phyloP scores from a whole-genome alignment of 805 yeast genomes.

The Monosporozyma siamensis region DNA sequence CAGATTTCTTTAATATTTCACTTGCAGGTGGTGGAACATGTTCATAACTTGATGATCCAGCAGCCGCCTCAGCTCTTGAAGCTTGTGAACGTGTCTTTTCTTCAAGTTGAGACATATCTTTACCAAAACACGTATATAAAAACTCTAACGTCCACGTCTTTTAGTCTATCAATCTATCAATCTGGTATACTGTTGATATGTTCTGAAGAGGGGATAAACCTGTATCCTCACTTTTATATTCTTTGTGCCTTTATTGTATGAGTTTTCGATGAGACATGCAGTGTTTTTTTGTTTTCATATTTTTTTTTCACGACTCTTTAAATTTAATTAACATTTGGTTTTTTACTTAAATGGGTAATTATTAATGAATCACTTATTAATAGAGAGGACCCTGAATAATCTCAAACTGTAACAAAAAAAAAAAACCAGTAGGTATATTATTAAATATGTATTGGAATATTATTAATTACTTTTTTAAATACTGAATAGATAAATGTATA shows the following conservation, averaged over 20 bases:
- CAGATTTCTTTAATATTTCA: conserved; percentile 9
- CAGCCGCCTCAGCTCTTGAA: background rate
- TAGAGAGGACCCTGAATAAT: background rate
- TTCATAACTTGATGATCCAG: conserved; percentile 2
- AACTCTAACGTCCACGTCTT: background rate
- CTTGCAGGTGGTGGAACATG: conserved; percentile 20
- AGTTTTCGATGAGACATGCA: conserved; percentile 1
- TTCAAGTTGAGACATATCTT: conserved; percentile 1
- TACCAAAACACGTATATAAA: background rate
- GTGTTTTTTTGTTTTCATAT: background rate
- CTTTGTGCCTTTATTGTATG: background rate
- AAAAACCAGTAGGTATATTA: background rate
- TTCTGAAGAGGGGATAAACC: background rate
- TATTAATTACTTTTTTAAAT: background rate
- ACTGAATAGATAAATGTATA: too few species aligned
- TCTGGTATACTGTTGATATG: too few species aligned
- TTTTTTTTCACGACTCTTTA: background rate
- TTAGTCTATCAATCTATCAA: too few species aligned
- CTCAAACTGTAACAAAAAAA: background rate
- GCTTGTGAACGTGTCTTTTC: conserved; percentile 2
- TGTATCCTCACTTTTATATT: background rate
- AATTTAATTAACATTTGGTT: background rate
- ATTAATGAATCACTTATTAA: too few species aligned
- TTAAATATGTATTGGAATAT: background rate
- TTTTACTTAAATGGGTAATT: background rate